Percentiles rank a stretch among this genome's conserved stretches.
Conservation (phyloP, 306 rosid species). For the Medicago ruthenica region DNA sequence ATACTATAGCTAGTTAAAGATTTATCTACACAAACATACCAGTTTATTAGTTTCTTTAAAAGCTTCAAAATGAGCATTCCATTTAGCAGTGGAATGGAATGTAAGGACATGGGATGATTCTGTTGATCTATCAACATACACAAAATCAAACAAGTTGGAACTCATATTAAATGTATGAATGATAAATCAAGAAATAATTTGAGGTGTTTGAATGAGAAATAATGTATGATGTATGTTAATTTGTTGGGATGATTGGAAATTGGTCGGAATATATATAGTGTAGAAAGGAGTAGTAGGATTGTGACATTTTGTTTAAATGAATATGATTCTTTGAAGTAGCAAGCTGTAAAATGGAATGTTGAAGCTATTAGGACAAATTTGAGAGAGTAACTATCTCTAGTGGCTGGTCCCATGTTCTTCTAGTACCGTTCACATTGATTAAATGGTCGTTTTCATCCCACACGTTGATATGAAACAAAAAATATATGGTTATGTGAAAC, state of each 20-base stretch:
- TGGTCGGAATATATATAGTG: slow-evolving; percentile 38
- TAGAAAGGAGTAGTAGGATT: neutral
- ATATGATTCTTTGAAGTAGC: slow-evolving; percentile 43
- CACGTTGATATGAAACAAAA: neutral
- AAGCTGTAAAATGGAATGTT: slow-evolving; percentile 40
- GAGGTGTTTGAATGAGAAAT: slow-evolving; percentile 15
- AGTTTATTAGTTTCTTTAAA: slow-evolving; percentile 59
- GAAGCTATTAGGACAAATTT: slow-evolving; percentile 15
- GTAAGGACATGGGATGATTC: slow-evolving; percentile 39
- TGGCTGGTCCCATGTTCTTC: slow-evolving; percentile 1
- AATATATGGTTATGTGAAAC: neutral
- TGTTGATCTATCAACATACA: slow-evolving; percentile 34
- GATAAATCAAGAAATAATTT: slow-evolving; percentile 15
- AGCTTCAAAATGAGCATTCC: slow-evolving; percentile 52
- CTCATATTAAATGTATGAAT: slow-evolving; percentile 38
- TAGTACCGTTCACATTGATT: neutral
- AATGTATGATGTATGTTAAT: slow-evolving; percentile 7
- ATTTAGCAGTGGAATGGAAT: slow-evolving; percentile 44
- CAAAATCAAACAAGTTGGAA: slow-evolving; percentile 2
- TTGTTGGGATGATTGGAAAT: slow-evolving; percentile 31
- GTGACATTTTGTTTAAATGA: slow-evolving; percentile 14
- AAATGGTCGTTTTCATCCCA: neutral
- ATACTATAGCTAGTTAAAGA: neutral
- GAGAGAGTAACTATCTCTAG: neutral
- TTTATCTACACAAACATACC: slow-evolving; percentile 52